phyloP scores from a whole-genome alignment of 2,329 filamentous ascomycete species.

The Fusarium chlamydosporum region DNA sequence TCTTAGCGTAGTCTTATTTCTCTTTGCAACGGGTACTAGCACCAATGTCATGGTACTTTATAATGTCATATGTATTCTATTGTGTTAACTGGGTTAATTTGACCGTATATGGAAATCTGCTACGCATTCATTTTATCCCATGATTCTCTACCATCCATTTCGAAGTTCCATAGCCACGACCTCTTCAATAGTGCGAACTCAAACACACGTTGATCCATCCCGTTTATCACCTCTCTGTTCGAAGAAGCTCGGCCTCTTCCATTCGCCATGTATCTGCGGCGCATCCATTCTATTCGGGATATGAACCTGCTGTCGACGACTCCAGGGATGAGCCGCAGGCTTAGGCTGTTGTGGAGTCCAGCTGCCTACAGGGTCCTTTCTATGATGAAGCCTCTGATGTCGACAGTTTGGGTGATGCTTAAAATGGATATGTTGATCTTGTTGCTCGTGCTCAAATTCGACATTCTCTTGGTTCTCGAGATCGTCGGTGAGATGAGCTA shows the following conservation, averaged over 20 bases:
- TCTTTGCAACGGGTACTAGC: neutral
- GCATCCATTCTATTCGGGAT: constrained; percentile 47
- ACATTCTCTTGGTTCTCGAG: constrained; percentile 1
- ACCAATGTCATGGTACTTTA: neutral
- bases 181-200: neutral
- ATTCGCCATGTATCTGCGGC: constrained; percentile 37
- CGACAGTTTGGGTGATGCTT: constrained; percentile 8
- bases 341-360: constrained; percentile 20
- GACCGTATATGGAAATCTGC: neutral
- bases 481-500: neutral
- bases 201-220: neutral
- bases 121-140: neutral
- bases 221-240: constrained; percentile 2
- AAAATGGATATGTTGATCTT: neutral
- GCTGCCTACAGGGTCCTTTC: neutral
- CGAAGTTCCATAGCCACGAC: neutral
- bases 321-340: neutral
- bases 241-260: constrained; percentile 3
- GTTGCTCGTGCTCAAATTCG: neutral
- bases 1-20: constrained; percentile 21
- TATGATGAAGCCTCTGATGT: constrained; percentile 25
- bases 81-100: constrained; percentile 1
- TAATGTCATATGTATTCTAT: constrained; percentile 9
- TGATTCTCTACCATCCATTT: neutral
- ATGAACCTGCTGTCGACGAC: neutral